Percentiles rank a stretch among this genome's conserved stretches.
These are phyloP conservation scores for Gryganskiella cystojenkinii DNA, from an alignment of 192 early-diverging fungal genomes.

Conservation along the genomic window DNA sequence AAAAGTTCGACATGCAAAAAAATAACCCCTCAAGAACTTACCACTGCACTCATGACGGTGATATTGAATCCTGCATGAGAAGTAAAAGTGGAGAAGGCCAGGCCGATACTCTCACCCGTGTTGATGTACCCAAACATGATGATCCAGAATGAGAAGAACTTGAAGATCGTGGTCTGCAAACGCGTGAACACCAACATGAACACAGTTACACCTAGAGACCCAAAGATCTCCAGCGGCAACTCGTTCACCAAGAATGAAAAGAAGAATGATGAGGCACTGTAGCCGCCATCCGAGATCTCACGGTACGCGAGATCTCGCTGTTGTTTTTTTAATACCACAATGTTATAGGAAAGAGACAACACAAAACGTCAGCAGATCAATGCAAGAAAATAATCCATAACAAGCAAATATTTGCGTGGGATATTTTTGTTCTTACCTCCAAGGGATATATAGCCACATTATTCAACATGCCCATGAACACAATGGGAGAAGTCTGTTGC, in stretches of 20 bases:
- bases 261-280: constrained; percentile 13
- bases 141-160: neutral
- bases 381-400: no score
- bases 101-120: constrained; percentile 13
- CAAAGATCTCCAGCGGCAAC: constrained; percentile 5
- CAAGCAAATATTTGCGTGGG: no score
- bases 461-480: constrained; percentile 47
- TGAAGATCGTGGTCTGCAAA: neutral
- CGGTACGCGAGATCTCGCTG: constrained; percentile 20
- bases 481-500: constrained; percentile 43
- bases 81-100: constrained; percentile 30
- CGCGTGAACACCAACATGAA: neutral
- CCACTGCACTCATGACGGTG: constrained; percentile 49
- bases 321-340: neutral
- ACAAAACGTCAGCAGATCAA: neutral
- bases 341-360: neutral
- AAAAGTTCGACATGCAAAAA: no score
- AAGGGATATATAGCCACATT: constrained; percentile 51
- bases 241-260: constrained; percentile 18
- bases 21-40: neutral
- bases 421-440: no score
- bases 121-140: constrained; percentile 9
- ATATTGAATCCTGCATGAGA: constrained; percentile 48
- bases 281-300: constrained; percentile 27
- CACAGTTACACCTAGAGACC: neutral